These are phyloP conservation scores for Lodderomyces metapsilosis DNA, from an alignment of 1,139 yeast genomes.

Conservation along the genomic window DNA sequence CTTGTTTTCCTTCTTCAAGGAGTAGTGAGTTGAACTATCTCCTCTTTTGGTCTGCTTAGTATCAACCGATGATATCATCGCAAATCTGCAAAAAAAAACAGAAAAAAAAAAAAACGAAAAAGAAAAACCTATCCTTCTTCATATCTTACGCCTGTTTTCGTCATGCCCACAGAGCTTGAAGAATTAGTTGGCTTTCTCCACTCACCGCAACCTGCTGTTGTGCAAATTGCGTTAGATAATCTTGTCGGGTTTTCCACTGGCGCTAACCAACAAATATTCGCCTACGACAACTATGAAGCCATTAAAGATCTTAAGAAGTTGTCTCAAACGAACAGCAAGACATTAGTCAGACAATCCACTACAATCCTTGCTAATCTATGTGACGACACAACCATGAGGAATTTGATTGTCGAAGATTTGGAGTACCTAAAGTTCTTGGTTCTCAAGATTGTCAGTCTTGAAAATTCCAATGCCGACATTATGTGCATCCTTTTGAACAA, in stretches of 20 bases:
- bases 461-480: conserved; percentile 71
- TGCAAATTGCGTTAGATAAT: conserved; percentile 82
- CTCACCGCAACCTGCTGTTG: conserved; percentile 77
- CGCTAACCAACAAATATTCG: conserved; percentile 63
- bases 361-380: conserved; percentile 84
- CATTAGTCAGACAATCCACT: conserved; percentile 63
- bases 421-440: conserved; percentile 57
- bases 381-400: conserved; percentile 65
- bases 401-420: conserved; percentile 62
- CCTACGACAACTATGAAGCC: conserved; percentile 68
- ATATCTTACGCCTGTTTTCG: too few relatives aligned
- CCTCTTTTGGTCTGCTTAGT: too few relatives aligned
- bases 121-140: too few relatives aligned
- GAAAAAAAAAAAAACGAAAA: conserved; percentile 4
- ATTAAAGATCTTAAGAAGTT: conserved; percentile 68
- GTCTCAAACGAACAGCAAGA: conserved; percentile 46
- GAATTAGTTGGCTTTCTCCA: conserved; percentile 81
- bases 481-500: conserved; percentile 84
- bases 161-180: conserved; percentile 61
- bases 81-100: neutral
- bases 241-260: conserved; percentile 81
- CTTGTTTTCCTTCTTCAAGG: too few relatives aligned
- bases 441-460: conserved; percentile 51
- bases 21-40: too few relatives aligned
- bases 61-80: conserved; percentile 3